Evolutionary conservation across 257 asterid species (phyloP).

Genomic region (Solanum virginianum): DNA sequence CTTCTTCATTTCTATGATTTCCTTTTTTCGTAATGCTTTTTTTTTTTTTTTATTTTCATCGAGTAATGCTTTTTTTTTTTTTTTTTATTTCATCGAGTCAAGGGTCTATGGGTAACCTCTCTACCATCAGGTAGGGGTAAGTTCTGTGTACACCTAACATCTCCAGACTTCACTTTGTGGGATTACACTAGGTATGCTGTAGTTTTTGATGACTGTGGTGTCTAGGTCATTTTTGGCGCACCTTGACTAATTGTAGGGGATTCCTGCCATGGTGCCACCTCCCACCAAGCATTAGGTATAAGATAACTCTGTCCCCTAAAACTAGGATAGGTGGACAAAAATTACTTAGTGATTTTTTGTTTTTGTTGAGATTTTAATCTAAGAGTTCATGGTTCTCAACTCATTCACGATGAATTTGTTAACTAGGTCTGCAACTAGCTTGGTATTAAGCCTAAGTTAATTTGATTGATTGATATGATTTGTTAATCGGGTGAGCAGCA

Average conservation of each 20-base stretch:
- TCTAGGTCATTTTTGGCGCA: not conserved
- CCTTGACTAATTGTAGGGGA: not conserved
- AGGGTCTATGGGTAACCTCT: not conserved
- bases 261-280: not conserved
- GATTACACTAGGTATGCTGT: not conserved
- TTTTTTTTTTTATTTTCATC: not conserved
- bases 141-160: not conserved
- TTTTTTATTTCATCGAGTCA: not conserved
- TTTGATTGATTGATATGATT: not conserved
- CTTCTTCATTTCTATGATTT: not conserved
- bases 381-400: not conserved
- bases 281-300: not conserved
- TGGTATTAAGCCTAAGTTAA: not conserved
- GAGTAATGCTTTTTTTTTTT: not conserved
- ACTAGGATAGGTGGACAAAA: not conserved
- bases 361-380: not conserved
- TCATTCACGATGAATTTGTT: not conserved
- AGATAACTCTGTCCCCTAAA: not conserved
- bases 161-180: not conserved
- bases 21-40: not conserved
- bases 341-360: not conserved
- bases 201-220: not conserved
- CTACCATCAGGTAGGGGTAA: not conserved
- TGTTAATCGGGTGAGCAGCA: constrained; percentile 16
- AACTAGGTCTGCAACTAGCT: not conserved